Conservation (phyloP, 208 protist genomes). For the Leishmania braziliensis region DNA sequence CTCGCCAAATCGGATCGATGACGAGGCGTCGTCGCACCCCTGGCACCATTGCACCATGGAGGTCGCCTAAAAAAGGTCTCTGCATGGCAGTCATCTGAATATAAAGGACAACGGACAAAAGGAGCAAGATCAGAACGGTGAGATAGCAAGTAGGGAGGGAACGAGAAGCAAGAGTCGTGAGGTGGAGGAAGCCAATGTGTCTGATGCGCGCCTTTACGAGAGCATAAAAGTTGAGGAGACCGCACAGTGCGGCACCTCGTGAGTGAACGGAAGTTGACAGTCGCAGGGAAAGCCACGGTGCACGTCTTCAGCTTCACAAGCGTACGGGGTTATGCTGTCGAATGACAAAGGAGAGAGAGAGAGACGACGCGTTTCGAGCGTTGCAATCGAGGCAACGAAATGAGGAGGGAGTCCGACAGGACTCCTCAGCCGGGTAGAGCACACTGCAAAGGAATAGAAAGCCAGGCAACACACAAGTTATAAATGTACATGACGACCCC, state of each 20-base stretch:
- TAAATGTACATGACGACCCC: conserved; percentile 1
- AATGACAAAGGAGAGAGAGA: neutral
- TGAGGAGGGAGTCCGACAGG: neutral
- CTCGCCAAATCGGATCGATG: conserved; percentile 61
- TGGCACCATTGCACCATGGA: neutral
- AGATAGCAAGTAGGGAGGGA: conserved; percentile 1
- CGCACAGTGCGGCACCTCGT: neutral
- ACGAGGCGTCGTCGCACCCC: conserved; percentile 26
- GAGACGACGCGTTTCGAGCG: neutral
- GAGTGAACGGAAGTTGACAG: neutral
- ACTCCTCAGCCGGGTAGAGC: neutral
- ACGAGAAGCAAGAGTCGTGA: conserved; percentile 13
- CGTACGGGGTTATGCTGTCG: neutral
- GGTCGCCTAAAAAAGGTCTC: neutral
- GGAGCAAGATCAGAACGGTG: conserved; percentile 6
- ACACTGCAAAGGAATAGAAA: conserved; percentile 11
- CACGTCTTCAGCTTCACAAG: neutral
- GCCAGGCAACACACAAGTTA: neutral
- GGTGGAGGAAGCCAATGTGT: neutral
- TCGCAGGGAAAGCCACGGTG: neutral
- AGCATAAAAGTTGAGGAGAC: neutral
- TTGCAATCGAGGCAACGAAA: neutral
- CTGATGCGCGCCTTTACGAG: neutral
- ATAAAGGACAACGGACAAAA: neutral
- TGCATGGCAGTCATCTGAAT: conserved; percentile 4